phyloP scores from a whole-genome alignment of 257 asterid genomes.

The Solanum gandarillasii region DNA sequence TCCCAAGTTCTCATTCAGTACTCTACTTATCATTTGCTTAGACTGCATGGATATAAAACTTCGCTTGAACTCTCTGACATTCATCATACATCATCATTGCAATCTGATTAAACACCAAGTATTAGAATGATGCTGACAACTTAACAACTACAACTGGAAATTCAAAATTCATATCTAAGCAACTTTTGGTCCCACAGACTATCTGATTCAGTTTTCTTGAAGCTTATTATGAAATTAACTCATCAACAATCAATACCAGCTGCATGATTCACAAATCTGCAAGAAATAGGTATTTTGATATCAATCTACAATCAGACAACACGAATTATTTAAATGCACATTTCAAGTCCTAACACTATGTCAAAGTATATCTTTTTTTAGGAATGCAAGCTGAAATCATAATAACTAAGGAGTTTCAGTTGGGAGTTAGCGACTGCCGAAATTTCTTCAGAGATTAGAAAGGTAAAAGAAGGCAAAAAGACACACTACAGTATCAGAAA shows the following conservation, averaged over 20 bases:
- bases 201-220: neutral
- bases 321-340: neutral
- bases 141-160: constrained; percentile 11
- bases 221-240: neutral
- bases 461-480: neutral
- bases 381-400: neutral
- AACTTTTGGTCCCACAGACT: neutral
- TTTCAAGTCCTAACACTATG: neutral
- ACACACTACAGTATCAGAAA: neutral
- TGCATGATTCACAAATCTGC: constrained; percentile 9
- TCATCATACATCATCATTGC: constrained; percentile 70
- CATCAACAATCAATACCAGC: constrained; percentile 4
- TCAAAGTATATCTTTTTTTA: neutral
- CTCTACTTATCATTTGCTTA: constrained; percentile 26
- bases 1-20: constrained; percentile 20
- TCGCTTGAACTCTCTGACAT: constrained; percentile 35
- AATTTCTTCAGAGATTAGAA: neutral
- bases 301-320: constrained; percentile 10
- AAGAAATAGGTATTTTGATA: constrained; percentile 3
- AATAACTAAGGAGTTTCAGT: neutral
- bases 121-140: constrained; percentile 26
- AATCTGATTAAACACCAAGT: constrained; percentile 48
- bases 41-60: constrained; percentile 28
- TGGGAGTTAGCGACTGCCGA: neutral
- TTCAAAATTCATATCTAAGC: neutral